Conservation (phyloP, 768 basidiomycete species). For the Agrocybe chaxingu region DNA sequence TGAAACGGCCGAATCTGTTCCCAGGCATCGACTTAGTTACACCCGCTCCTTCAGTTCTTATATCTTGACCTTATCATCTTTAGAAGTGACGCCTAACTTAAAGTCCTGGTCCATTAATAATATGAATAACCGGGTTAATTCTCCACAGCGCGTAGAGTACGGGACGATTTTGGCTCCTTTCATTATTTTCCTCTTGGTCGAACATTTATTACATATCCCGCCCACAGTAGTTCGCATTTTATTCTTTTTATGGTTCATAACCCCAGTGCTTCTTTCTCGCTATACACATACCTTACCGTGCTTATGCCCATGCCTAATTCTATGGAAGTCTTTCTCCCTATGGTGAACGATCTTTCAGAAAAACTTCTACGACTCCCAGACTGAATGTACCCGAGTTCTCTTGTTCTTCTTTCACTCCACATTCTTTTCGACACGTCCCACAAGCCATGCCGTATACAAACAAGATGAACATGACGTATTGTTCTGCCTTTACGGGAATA, state of each 20-base stretch:
- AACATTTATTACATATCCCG: conserved; percentile 9
- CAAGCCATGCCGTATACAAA: too few relatives aligned
- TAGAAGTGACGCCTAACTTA: conserved; percentile 27
- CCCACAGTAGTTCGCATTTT: neutral
- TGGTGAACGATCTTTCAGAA: too few relatives aligned
- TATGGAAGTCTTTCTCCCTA: too few relatives aligned
- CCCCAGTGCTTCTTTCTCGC: too few relatives aligned
- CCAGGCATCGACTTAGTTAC: conserved; percentile 33
- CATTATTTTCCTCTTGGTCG: conserved; percentile 20
- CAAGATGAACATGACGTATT: neutral
- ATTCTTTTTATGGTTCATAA: too few relatives aligned
- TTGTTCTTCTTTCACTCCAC: too few relatives aligned
- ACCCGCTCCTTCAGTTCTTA: conserved; percentile 36
- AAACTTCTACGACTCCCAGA: too few relatives aligned
- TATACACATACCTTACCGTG: too few relatives aligned
- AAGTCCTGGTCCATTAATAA: conserved; percentile 30
- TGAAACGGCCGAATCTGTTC: conserved; percentile 28
- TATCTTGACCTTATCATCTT: conserved; percentile 35
- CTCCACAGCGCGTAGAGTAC: conserved; percentile 28
- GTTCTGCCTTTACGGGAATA: too few relatives aligned
- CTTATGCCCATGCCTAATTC: too few relatives aligned
- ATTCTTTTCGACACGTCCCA: too few relatives aligned
- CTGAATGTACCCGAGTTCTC: too few relatives aligned
- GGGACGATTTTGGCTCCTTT: conserved; percentile 22
- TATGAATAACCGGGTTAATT: conserved; percentile 31